Base-by-base conservation (phyloP, 768 basidiomycete genomes). In the Hydnomerulius pinastri region DNA sequence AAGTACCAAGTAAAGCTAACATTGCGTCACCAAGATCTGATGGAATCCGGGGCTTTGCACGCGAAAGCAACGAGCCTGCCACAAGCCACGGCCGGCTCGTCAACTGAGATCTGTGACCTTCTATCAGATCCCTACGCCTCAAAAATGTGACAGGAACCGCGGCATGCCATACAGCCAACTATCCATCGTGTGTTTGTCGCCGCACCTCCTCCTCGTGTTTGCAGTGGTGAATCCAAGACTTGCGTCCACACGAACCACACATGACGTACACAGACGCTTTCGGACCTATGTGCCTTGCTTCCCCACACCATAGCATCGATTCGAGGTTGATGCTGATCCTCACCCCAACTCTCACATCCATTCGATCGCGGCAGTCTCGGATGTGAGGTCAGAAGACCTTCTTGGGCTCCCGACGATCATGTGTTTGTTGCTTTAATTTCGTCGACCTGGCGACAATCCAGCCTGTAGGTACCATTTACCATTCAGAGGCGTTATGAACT, bases 41-140 rank as follows among this genome's bases (percentile, higher is more conserved):
- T 24, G 13, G 23, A 7, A n/a, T 41, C 23, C 25, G 13, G 13
- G 10, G 24, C 23, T 24, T 24, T 39, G 38, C 41, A 45, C 47
- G 33, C 24, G 18, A 36, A 37, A 24, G 28, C 54, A 54, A 47
- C 56, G 54, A 64, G 48, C 41, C 48, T 54, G 58, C 63, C 63
- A 64, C 54, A 52, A 28, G 28, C 30, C 43, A 35, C 25, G 23
- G 20, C 53, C 46, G 46, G 25, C 17, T 39, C 51, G 54, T 43
- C n/a, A 41, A 29, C 4, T 24, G 42, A 13, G 35, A n/a, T n/a
- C 33, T 13, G 37, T 46, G 10, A 46, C 30, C n/a, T 20, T 20
- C 37, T 10, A 51, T 43, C 24, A 45, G 40, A 60, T 57, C 61
- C 24, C 21, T 54, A 32, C 51, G 44, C 53, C 47, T 42, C 42